These are phyloP conservation scores for Ceraceosorus guamensis DNA, from an alignment of 1,284 basidiomycete species.

Conservation along the genomic window DNA sequence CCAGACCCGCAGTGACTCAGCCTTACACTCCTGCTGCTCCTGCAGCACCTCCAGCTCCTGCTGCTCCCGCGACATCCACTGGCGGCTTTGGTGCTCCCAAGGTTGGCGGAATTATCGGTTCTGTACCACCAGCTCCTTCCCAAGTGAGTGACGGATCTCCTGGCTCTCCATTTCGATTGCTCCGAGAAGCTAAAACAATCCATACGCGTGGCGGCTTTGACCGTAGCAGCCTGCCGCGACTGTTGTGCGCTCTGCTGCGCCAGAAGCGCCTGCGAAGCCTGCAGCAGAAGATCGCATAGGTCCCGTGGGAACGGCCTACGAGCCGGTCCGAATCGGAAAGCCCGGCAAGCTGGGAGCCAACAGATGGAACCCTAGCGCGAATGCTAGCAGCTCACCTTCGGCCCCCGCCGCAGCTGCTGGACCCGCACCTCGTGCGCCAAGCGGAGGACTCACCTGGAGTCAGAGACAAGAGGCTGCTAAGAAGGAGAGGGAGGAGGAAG, in stretches of 20 bases:
- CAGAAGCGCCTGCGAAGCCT: constrained; percentile 7
- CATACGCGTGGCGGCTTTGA: not conserved
- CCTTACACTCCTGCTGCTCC: constrained; percentile 16
- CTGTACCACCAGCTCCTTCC: not conserved
- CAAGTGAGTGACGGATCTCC: not conserved
- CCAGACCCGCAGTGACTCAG: constrained; percentile 18
- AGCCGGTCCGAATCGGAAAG: constrained; percentile 39
- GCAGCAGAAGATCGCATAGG: constrained; percentile 39
- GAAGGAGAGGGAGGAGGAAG: constrained; percentile 39
- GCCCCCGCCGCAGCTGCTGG: constrained; percentile 17
- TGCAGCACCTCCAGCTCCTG: constrained; percentile 14
- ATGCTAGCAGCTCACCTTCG: constrained; percentile 21
- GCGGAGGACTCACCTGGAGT: constrained; percentile 43
- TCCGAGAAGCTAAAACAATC: no score
- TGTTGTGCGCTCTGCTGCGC: not conserved
- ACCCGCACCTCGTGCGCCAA: constrained; percentile 13
- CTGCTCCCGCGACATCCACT: not conserved
- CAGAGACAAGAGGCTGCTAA: constrained; percentile 42
- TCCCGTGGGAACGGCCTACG: constrained; percentile 45
- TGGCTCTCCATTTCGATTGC: not conserved
- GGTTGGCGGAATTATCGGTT: constrained; percentile 6
- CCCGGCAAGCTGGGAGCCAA: constrained; percentile 46
- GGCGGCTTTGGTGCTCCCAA: not conserved
- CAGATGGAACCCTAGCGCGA: constrained; percentile 39
- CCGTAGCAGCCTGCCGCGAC: not conserved